Evolutionary conservation across 257 asterid species (phyloP), one percentile per base, ranked within the genome.

Genomic region (Scutellaria minor): DNA sequence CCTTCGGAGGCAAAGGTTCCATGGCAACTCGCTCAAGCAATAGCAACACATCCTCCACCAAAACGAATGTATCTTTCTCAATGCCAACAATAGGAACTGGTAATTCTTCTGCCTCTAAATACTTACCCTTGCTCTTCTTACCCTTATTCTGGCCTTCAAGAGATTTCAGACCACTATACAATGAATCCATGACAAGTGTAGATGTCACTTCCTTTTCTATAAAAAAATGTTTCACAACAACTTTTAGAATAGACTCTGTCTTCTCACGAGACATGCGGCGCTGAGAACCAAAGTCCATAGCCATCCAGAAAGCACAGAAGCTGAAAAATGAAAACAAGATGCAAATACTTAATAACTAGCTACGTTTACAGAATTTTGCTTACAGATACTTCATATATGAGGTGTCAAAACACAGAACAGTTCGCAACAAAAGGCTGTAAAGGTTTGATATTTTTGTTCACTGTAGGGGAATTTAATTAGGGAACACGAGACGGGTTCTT

Each of bases 191-290:
- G 73, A 95, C 99, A 61, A 95, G 85, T 46, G 98, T 95, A 66
- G 98, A 92, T 14, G 97, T 85, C 78, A 92, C 98, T 84, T 95
- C 99, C 79, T 95, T 94, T 82, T 92, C 99, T 63, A 91, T 83
- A 78, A 95, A 95, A 77, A 95, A 95, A 71, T 86, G 87, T 72
- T 92, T 90, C 79, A 90, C 98, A 45, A 95, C 84, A 47, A 85
- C 87, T 83, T 85, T 95, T 52, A 92, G 81, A 64, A 95, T 85
- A n/a, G 91, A 80, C 84, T 87, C 95, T 6, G 89, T 77, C 85
- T 78, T 92, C 84, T 92, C 98, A 70, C 78, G 80, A 18, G 90
- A 81, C 98, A 95, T 90, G 64, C 78, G 84, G 22, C 84, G 73
- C 83, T 83, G 83, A 42, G 90, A 82, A 79, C 72, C 81, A 73